Evolutionary conservation across 129 eudicot species (phyloP), one percentile per base, ranked within the genome.

Genomic region (Erigeron canadensis): DNA sequence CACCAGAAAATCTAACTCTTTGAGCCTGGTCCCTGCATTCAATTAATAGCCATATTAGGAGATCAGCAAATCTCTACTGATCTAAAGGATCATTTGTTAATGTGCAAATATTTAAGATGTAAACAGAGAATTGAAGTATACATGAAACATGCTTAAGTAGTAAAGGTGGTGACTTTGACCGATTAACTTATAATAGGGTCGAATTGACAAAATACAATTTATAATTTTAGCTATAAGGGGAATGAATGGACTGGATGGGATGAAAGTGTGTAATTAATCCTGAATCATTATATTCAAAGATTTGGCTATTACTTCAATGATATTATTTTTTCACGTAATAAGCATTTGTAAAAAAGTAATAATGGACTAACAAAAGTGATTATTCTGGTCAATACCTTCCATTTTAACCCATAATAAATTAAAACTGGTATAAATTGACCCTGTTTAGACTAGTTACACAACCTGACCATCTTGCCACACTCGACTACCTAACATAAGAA

Each of bases 1-100:
- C 91, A 65, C 81, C 71, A 0, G 96, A 87, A 80, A 87, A 93
- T 13, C 75, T 69, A 43, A 87, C 82, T 73, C 95, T 87, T 41
- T 73, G 88, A 71, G 86, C 86, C 58, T 89, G 96, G 69, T 84
- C 87, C 88, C 98, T 92, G 87, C 69, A 81, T 56, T 40, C 10
- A 17, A 18, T 39, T 58, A n/a, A 48, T 67, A 28, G 7, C 39
- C n/a, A 28, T 28, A 28, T 28, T 28, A 28, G 3, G 34, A 28
- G 34, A 28, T 28, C 34, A 28, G 34, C 34, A 28, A 28, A 0
- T 28, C 3, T 28, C 34, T 28, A 28, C 34, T 28, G 34, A 50
- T 50, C 5, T 15, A 50, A 50, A 6, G 5, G 56, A 17, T 50
- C 16, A 15, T 7, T 12, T 17, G 4, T 48, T 50, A 11, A 50